Conservation (phyloP, 257 asterid genomes). For the Solanum appendiculatum region DNA sequence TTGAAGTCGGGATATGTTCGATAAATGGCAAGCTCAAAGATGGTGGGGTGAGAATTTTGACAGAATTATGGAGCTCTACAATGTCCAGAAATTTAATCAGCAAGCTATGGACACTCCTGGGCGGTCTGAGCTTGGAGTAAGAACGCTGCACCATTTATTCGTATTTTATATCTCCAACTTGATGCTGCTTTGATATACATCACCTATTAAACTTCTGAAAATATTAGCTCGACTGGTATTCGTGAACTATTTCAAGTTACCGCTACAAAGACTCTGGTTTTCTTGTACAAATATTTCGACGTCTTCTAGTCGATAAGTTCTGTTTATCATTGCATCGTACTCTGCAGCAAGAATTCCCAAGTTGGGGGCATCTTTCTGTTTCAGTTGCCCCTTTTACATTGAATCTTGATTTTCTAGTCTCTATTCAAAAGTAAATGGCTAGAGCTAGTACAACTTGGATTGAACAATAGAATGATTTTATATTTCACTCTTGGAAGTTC, state of each 20-base stretch:
- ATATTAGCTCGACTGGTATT: neutral
- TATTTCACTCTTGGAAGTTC: neutral
- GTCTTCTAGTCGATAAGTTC: neutral
- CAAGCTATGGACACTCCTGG: constrained; percentile 74
- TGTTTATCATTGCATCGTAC: neutral
- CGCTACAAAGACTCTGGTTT: neutral
- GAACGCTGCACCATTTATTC: neutral
- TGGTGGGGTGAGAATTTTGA: constrained; percentile 94
- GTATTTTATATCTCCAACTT: neutral
- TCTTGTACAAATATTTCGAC: neutral
- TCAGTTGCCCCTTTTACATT: neutral
- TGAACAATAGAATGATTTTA: neutral
- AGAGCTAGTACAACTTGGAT: neutral
- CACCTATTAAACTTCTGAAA: neutral
- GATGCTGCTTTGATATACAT: neutral
- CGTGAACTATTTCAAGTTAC: neutral
- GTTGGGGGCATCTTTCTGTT: neutral
- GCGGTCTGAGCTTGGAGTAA: constrained; percentile 85
- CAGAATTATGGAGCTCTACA: constrained; percentile 80
- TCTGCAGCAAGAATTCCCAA: neutral
- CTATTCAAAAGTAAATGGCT: neutral
- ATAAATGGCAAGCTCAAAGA: constrained; percentile 85
- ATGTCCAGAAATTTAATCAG: constrained; percentile 75
- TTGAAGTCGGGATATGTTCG: constrained; percentile 76
- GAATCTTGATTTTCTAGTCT: neutral